Evolutionary conservation across 306 rosid species (phyloP), one percentile per base, ranked within the genome.

Genomic region (Quillaja saponaria): DNA sequence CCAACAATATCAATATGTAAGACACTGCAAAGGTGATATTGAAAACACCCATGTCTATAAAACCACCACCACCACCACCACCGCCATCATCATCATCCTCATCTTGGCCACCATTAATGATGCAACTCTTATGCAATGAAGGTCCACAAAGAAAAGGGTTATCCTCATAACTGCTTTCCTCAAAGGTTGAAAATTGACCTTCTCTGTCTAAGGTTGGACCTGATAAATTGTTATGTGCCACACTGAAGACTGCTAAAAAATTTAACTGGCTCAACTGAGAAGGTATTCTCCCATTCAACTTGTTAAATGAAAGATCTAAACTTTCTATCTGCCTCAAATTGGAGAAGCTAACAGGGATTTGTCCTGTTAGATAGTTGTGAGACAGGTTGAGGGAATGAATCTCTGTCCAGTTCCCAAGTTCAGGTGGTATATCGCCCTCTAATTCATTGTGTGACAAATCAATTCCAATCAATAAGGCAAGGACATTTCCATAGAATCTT

Each of bases 121-220:
- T 37, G 16, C 34, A 11, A 10, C 25, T 8, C 5, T 56, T 13
- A 6, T 13, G 13, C 21, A 56, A 17, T 56, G 61, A 46, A 56
- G 47, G 14, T 56, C 62, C 34, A 56, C 31, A 34, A 1, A 56
- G 1, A 56, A 56, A 7, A 37, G 33, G 61, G 35, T 56, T 56
- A 0, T 10, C 46, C 14, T 56, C 46, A 10, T 56, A 56, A 55
- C 44, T 15, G 5, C 33, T 56, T 10, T 34, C 31, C 9, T 56
- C 33, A 12, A 37, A 56, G 31, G 62, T 56, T 6, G 18, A 7
- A 12, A 56, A 56, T 18, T 35, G 62, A 16, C 10, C 57, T 10
- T 13, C 46, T 10, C 71, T 76, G 48, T 17, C 41, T 20, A 10
- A 37, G 55, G 34, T 49, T 49, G 15, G 19, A 0, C 55, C 55